Evolutionary conservation across 495 filamentous ascomycete genomes (phyloP), one percentile per base, ranked within the genome.

Genomic region (Copromyces sp.): DNA sequence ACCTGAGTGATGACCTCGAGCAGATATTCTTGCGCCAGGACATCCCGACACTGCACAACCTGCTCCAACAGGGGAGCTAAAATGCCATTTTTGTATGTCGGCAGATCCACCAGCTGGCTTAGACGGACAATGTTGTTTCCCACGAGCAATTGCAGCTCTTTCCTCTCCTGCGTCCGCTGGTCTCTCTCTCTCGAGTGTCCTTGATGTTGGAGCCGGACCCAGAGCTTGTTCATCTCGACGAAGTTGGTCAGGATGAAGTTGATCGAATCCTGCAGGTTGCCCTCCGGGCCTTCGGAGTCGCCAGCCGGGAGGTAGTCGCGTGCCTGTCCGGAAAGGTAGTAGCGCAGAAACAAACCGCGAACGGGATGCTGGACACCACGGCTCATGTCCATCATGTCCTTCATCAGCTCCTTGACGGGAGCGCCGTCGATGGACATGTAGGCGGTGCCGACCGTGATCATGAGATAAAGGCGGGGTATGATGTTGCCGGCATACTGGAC

Each of bases 311-410:
- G 86, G 78, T 88, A 90, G 81, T 98, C 95, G 72, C 95, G 86
- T 9, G 95, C 95, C 84, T 98, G 95, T 20, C 94, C 94, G 39
- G 93, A 93, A 39, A 98, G 88, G 77, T 97, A 99, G 82, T 98
- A 99, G 79, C 95, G 89, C 74, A 99, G 83, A 81, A 99, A 99
- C 45, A 99, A 84, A 3, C 95, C 95, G 68, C 95, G 91, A 68
- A 97, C 93, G 3, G 95, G 95, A 78, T 99, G 96, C 78, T 99
- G 95, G 39, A 99, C 93, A 68, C 95, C 95, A 74, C 95, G 89
- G 81, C 93, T 97, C 95, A 99, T 99, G 83, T 99, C 95, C 95
- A 99, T 99, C 95, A 99, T 99, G 80, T 99, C 95, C 82, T 99
- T 99, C 95, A 99, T 99, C 71, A 99, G 94, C 84, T 99, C 95